Evolutionary conservation across 768 basidiomycete genomes (phyloP), one percentile per base, ranked within the genome.

Genomic region (Leucogyrophana mollusca): DNA sequence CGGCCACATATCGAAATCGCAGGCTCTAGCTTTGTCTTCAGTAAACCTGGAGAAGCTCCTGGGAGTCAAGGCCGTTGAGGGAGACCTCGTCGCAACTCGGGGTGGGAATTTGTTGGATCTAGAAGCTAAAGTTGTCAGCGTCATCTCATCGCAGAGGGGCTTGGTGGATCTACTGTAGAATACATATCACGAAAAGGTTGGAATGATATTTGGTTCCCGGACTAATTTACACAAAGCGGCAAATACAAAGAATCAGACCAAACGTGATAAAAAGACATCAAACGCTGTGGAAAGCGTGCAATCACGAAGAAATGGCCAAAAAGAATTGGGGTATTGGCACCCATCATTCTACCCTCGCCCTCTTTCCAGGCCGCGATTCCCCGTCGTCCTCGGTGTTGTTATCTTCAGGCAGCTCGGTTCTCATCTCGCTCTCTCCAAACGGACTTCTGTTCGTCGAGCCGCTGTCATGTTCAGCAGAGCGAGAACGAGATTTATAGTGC

Each of bases 61-160:
- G 13, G 76, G 77, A 0, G 50, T 71, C 13, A 47, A 17, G n/a
- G 45, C 36, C 5, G 49, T 48, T 3, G 45, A 53, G 10, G 38
- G 56, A 3, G 76, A 79, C 42, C 45, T 73, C 34, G 74, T 79
- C 2, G 70, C 66, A 0, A 72, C 70, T 16, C 52, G 56, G 23
- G 69, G 72, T 30, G 74, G 74, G 9, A 60, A 58, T 6, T 30
- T 71, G 40, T 64, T 77, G 40, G 74, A 73, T 52, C 55, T 68
- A 34, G 62, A 64, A 35, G 67, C 76, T 4, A 74, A 72, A 56
- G 80, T 82, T 6, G 69, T 74, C 5, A 82, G 74, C 9, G 61
- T 83, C 30, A 62, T 85, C 33, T 84, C 82, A 23, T 64, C 78
- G 4, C 62, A 65, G 9, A 67, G 64, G 34, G 71, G 64, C 11